Evolutionary conservation across 352 stramenopile species (phyloP), one percentile per base, ranked within the genome.

Genomic region (Globisporangium paroecandrum): DNA sequence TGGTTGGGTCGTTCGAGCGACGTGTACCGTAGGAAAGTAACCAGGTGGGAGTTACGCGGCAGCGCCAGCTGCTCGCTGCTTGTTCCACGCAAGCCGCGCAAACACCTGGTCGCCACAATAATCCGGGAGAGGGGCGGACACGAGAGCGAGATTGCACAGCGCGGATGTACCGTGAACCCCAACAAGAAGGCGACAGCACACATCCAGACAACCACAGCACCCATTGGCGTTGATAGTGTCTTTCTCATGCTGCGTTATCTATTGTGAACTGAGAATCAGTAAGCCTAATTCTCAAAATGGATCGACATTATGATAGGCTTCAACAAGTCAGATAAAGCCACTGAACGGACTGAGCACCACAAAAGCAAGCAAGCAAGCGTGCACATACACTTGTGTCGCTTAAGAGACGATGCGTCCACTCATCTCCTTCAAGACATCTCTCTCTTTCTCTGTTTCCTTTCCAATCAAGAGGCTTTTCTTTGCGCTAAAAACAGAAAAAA

Each of bases 401-500:
- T 49, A 49, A 32, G 43, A 49, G 4, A 6, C 6, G 5, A 49
- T 22, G 43, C 13, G 1, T 4, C 1, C 4, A 8, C 43, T 49
- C 43, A 49, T 49, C 43, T 49, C 43, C 43, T 49, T n/a, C 43
- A 49, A n/a, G 43, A 49, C 43, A 49, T 4, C 3, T 15, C 38
- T 49, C 43, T 49, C 41, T 20, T 15, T 47, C 4, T 47, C 41
- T 47, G 13, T 47, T 47, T 20, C 41, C 43, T 49, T 49, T 49
- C 15, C 43, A 15, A 22, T 22, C 43, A n/a, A 9, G 54, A 5
- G 29, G 15, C 13, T 25, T 12, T 25, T 25, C 25, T 41, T 43
- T 62, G n/a, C 22, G 57, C 36, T 18, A 24, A 62, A 62, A 62
- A 32, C 29, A 63, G 58, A 63, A 63, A 46, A 60, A 60, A 55